Conservation (phyloP, 805 yeast genomes). For the Starmera amethionina region DNA sequence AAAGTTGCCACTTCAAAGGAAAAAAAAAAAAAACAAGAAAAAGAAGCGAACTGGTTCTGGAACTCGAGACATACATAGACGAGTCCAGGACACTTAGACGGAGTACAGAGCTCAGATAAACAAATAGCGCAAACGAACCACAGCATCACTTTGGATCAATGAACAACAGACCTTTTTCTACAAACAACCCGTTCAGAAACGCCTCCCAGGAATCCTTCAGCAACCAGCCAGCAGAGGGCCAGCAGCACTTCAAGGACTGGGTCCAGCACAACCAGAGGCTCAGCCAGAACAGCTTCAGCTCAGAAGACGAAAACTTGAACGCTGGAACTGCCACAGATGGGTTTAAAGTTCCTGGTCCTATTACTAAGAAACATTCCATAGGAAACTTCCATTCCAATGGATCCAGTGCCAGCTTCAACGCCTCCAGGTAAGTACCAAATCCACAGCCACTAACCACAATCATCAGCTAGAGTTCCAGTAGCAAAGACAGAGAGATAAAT, state of each 20-base stretch:
- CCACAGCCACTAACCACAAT: too few relatives aligned
- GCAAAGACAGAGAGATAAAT: too few relatives aligned
- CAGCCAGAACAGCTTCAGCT: constrained; percentile 26
- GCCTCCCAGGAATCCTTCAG: constrained; percentile 24
- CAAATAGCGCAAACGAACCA: neutral
- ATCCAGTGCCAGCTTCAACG: too few relatives aligned
- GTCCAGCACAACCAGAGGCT: constrained; percentile 32
- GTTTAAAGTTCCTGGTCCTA: too few relatives aligned
- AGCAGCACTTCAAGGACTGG: constrained; percentile 47
- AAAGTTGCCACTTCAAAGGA: too few relatives aligned
- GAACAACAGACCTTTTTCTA: constrained; percentile 35
- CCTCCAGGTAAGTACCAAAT: too few relatives aligned
- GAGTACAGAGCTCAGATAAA: too few relatives aligned
- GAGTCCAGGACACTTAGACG: neutral
- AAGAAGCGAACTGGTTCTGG: neutral
- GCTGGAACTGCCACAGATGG: too few relatives aligned
- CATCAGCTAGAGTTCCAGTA: too few relatives aligned
- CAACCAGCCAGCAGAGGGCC: constrained; percentile 18
- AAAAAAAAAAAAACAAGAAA: neutral
- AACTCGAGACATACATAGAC: neutral
- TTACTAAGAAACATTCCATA: too few relatives aligned
- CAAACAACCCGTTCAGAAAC: constrained; percentile 67
- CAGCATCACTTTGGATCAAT: neutral
- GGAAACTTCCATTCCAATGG: too few relatives aligned
- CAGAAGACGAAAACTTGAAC: constrained; percentile 26